Percentiles rank a stretch among this genome's conserved stretches.
phyloP scores from a whole-genome alignment of 2,329 filamentous ascomycete genomes.

The Pestalotiopsis sp. region DNA sequence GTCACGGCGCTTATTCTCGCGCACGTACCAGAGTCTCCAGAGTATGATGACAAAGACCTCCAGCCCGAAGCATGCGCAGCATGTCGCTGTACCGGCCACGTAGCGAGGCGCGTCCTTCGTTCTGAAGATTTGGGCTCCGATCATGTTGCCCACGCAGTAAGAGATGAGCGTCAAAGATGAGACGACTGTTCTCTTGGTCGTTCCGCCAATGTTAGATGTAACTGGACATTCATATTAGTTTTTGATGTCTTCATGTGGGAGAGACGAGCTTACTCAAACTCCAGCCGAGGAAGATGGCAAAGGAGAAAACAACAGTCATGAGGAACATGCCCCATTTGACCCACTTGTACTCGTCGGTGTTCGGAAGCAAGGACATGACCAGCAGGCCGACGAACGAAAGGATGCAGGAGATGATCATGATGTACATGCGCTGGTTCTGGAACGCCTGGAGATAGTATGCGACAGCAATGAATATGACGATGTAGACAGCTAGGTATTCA shows the following conservation, averaged over 20 bases:
- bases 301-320: slow-evolving; percentile 26
- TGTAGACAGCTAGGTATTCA: background rate
- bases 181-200: slow-evolving; percentile 23
- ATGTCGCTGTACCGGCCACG: slow-evolving; percentile 21
- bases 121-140: slow-evolving; percentile 25
- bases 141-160: slow-evolving; percentile 19
- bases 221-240: background rate
- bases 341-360: slow-evolving; percentile 21
- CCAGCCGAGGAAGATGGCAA: slow-evolving; percentile 32
- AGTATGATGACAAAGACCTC: slow-evolving; percentile 25
- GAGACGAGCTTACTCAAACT: slow-evolving; percentile 20
- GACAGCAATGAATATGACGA: background rate
- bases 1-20: slow-evolving; percentile 26
- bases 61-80: slow-evolving; percentile 24
- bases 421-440: background rate
- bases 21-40: slow-evolving; percentile 30
- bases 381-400: slow-evolving; percentile 33
- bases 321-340: slow-evolving; percentile 35
- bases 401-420: slow-evolving; percentile 31
- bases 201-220: slow-evolving; percentile 26
- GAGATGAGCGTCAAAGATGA: slow-evolving; percentile 19
- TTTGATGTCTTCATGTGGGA: too few relatives aligned
- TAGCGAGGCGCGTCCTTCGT: slow-evolving; percentile 20
- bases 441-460: background rate
- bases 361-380: slow-evolving; percentile 30